Evolutionary conservation across 352 stramenopile genomes (phyloP), one percentile per base, ranked within the genome.

Genomic region (Globisporangium recalcitrans): DNA sequence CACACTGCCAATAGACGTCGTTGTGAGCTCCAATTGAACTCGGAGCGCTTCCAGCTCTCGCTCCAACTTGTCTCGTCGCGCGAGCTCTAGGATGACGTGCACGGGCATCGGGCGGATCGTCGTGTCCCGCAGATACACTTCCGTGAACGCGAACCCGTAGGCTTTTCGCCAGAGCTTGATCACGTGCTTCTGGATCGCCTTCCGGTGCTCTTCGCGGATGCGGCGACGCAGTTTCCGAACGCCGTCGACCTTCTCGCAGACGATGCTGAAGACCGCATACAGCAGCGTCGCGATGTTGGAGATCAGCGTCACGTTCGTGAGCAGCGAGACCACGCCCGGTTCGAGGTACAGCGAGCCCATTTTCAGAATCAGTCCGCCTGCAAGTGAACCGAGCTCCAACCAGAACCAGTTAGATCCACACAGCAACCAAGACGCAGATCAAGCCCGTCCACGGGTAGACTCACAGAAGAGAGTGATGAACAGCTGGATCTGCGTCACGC

Each of bases 391-490:
- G 27, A n/a, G n/a, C n/a, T n/a, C n/a, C n/a, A n/a, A n/a, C n/a
- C n/a, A n/a, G n/a, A n/a, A n/a, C n/a, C n/a, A n/a, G n/a, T n/a
- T n/a, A n/a, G n/a, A n/a, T n/a, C n/a, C n/a, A n/a, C n/a, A n/a
- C n/a, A n/a, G n/a, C n/a, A n/a, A n/a, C n/a, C n/a, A n/a, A n/a
- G n/a, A n/a, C n/a, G n/a, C n/a, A n/a, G n/a, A n/a, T n/a, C n/a
- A n/a, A n/a, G n/a, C n/a, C n/a, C n/a, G n/a, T n/a, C n/a, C n/a
- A n/a, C n/a, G n/a, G n/a, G n/a, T n/a, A n/a, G 27, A 73, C 77
- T 52, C 69, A 91, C 82, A 89, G 38, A 92, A 92, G 6, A 92
- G 66, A 21, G 80, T 89, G 69, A 90, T 64, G 65, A 90, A 92
- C 40, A 92, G 71, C 63, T 92, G 78, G 60, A 92, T 88, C 34